Evolutionary conservation across 2,329 filamentous ascomycete genomes (phyloP).

Genomic region (Penicillium olsonii): DNA sequence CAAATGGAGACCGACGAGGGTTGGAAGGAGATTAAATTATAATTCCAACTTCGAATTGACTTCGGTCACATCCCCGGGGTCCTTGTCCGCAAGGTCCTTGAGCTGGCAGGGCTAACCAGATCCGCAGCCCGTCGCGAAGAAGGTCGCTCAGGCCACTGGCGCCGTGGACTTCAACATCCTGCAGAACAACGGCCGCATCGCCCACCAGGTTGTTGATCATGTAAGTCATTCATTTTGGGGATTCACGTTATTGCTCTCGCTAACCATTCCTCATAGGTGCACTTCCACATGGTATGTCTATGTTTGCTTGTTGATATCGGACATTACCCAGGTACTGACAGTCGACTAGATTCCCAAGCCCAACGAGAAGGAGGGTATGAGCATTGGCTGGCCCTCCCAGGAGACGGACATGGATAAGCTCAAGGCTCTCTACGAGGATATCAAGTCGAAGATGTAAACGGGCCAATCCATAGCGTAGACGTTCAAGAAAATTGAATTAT

Average conservation of each 20-base stretch:
- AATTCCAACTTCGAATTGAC: not conserved
- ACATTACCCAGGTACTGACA: constrained; percentile 9
- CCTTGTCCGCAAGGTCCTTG: constrained; percentile 4
- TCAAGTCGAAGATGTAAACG: constrained; percentile 83
- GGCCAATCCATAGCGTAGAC: too few species aligned
- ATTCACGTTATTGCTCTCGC: not conserved
- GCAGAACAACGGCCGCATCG: constrained; percentile 91
- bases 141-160: constrained; percentile 74
- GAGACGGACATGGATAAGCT: constrained; percentile 77
- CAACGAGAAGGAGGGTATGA: constrained; percentile 75
- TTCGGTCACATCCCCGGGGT: constrained; percentile 1
- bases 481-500: too few species aligned
- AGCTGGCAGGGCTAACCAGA: constrained; percentile 11
- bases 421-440: constrained; percentile 75
- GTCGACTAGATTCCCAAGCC: constrained; percentile 82
- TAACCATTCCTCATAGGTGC: constrained; percentile 59
- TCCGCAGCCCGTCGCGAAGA: constrained; percentile 78
- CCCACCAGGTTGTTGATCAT: constrained; percentile 91
- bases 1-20: not conserved
- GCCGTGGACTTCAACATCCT: constrained; percentile 86
- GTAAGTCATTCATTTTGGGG: constrained; percentile 54
- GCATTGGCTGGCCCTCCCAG: constrained; percentile 76
- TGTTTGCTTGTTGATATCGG: not conserved
- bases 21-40: not conserved
- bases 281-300: constrained; percentile 81